Evolutionary conservation across 1,284 basidiomycete genomes (phyloP), one percentile per base, ranked within the genome.

Genomic region (Anthracocystis panici-leucophaei): DNA sequence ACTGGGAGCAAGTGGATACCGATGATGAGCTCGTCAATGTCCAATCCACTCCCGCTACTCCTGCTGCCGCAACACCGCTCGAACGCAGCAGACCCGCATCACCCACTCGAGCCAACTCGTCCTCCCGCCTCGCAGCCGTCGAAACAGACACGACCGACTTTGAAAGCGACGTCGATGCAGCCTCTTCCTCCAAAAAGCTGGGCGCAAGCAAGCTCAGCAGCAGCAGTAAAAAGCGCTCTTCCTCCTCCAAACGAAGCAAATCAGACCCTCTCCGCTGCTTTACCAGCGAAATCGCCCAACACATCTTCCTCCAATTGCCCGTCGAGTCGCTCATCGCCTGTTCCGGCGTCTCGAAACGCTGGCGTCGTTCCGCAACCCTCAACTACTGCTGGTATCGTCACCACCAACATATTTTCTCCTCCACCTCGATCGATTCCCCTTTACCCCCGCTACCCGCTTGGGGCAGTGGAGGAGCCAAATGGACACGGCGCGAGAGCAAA

Each of bases 301-400:
- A 79, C 59, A 82, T 82, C 63, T 82, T 82, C 70, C 74, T 82
- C 41, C 70, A 76, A 20, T 75, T 82, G 3, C 77, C 77, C 44
- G 59, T 78, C 18, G 60, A 64, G 16, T 57, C 73, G 10, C 67
- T 82, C 10, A 25, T 75, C n/a, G 53, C 75, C 12, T 77, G 75
- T 40, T 82, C 81, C 9, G 55, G 57, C 21, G 80, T 82, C 16
- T 67, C 60, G 58, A 79, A 72, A 33, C 65, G 75, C 38, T 82
- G 79, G 71, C 65, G 81, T 23, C 64, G 77, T 12, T 75, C 69
- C n/a, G 81, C 80, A 7, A 82, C 81, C 16, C 70, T 82, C 52
- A 82, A 82, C 55, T 82, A 79, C 62, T 77, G 77, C 66, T 82
- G 79, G 80, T 81, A 78, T 42, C 62, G 64, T 9, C 65, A 73